Base-by-base conservation (phyloP, 2,329 filamentous ascomycete genomes). In the Sporothrix euskadiensis region DNA sequence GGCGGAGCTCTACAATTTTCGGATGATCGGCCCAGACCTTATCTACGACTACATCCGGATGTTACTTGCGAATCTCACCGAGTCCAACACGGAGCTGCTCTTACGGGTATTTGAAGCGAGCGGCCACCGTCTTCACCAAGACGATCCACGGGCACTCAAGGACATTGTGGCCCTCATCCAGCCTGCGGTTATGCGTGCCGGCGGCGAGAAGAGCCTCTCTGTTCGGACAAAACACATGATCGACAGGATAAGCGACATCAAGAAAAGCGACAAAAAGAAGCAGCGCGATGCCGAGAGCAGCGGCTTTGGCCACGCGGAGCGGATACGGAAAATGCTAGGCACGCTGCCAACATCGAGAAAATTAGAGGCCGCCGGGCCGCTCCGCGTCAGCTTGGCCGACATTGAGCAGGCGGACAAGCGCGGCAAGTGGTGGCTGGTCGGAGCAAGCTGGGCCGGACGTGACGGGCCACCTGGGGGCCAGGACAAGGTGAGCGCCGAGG, bases 401-500 rank as follows among this genome's bases (percentile, higher is more conserved):
- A 93, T 99, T 70, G 90, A 90, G 75, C 89, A 94, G 75, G 91
- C 91, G 0, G 92, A 95, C 56, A 95, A 92, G 80, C 92, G 91
- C 79, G 96, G 96, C 0, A 98, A 97, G 83, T 99, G 96, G 96
- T 99, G 96, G 96, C 88, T 98, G 26, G 93, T 98, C 5, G 96
- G 96, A 70, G 95, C 96, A n/a, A 97, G 94, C 81, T 98, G 95
- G 89, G 84, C 87, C 4, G 88, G 87, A 32, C 79, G 78, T 2
- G 71, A 59, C 16, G 59, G 49, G 59, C 49, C 2, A 63, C 52
- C 32, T 73, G 56, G 32, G 56, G 10, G 57, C n/a, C 9, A 54
- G 35, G 10, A 32, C 30, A 41, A n/a, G 19, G 19, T 77, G 49
- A 77, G 77, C 22, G 73, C 39, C 77, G 26, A 74, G 14, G 47